Percentiles rank a stretch among this genome's conserved stretches.
Conservation (phyloP, 768 basidiomycete genomes). For the Auriscalpium microsporum region DNA sequence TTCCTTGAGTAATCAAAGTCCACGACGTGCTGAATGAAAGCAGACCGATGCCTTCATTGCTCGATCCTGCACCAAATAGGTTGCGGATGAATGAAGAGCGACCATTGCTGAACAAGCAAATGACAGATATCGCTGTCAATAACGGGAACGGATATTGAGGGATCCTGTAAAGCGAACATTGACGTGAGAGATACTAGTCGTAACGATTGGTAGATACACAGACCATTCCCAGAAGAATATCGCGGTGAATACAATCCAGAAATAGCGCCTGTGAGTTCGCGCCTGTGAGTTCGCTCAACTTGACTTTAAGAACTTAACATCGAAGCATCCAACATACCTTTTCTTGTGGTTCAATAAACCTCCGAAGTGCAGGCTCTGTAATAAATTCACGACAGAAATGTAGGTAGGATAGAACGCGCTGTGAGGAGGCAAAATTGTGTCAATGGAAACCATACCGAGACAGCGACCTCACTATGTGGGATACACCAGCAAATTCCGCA, state of each 20-base stretch:
- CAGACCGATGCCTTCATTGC: slow-evolving; percentile 44
- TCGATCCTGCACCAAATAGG: slow-evolving; percentile 36
- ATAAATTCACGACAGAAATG: slow-evolving; percentile 42
- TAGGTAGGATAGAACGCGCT: slow-evolving; percentile 43
- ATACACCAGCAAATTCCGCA: slow-evolving; percentile 42
- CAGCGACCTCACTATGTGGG: slow-evolving; percentile 36
- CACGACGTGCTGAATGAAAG: slow-evolving; percentile 40
- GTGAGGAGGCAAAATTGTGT: not conserved
- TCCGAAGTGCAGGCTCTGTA: slow-evolving; percentile 46
- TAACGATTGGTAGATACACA: slow-evolving; percentile 14
- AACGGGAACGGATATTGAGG: slow-evolving; percentile 33
- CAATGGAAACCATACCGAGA: not conserved
- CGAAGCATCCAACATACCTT: slow-evolving; percentile 16
- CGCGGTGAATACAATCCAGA: slow-evolving; percentile 45
- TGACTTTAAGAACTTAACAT: no score
- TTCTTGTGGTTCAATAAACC: slow-evolving; percentile 42
- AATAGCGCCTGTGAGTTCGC: no score
- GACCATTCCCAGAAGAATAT: slow-evolving; percentile 41
- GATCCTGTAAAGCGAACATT: slow-evolving; percentile 15
- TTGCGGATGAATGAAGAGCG: slow-evolving; percentile 33
- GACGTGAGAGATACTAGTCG: not conserved
- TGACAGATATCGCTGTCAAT: slow-evolving; percentile 40
- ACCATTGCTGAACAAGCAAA: slow-evolving; percentile 41
- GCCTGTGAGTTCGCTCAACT: no score
- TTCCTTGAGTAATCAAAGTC: slow-evolving; percentile 48